A percentile compares a stretch with the other conserved stretches of the same genome.
Evolutionary conservation across 768 basidiomycete genomes (phyloP).

Genomic region (Boletus rex-veris): DNA sequence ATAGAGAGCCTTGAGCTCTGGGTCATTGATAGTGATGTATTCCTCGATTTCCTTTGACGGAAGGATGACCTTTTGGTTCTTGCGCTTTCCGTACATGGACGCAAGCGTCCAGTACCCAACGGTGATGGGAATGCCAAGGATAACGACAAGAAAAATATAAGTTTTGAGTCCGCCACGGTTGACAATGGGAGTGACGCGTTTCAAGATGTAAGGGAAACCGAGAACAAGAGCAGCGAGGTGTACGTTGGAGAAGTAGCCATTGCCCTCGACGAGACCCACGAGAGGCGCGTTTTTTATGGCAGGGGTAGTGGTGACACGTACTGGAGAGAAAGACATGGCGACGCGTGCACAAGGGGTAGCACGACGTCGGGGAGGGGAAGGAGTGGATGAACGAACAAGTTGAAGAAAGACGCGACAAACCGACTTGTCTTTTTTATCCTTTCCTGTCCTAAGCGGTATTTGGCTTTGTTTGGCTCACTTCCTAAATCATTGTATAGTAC

Average conservation of each 20-base stretch:
- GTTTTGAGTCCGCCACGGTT: slow-evolving; percentile 82
- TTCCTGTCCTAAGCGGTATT: slow-evolving; percentile 8
- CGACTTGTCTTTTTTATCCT: slow-evolving; percentile 17
- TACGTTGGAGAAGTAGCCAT: slow-evolving; percentile 75
- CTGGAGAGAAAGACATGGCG: slow-evolving; percentile 44
- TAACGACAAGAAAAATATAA: slow-evolving; percentile 72
- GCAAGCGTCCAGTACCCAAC: slow-evolving; percentile 88
- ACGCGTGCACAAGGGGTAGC: slow-evolving; percentile 3
- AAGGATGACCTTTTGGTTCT: slow-evolving; percentile 79
- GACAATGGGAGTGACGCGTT: slow-evolving; percentile 77
- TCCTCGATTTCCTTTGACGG: slow-evolving; percentile 84
- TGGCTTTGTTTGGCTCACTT: slow-evolving; percentile 14
- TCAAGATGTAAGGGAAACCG: slow-evolving; percentile 79
- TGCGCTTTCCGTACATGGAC: slow-evolving; percentile 75
- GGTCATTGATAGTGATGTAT: slow-evolving; percentile 89
- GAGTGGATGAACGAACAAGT: slow-evolving; percentile 18
- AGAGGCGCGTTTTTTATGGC: slow-evolving; percentile 85
- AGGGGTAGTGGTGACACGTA: slow-evolving; percentile 62
- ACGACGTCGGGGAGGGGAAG: slow-evolving; percentile 7
- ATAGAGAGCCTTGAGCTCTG: slow-evolving; percentile 75
- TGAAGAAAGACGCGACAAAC: neutral
- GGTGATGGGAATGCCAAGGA: slow-evolving; percentile 75
- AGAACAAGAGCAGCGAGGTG: slow-evolving; percentile 78
- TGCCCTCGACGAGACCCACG: slow-evolving; percentile 80
- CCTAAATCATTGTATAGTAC: neutral